Percentiles rank a stretch among this genome's conserved stretches.
phyloP scores from a whole-genome alignment of 352 stramenopile genomes.

The Pythium myriotylum region DNA sequence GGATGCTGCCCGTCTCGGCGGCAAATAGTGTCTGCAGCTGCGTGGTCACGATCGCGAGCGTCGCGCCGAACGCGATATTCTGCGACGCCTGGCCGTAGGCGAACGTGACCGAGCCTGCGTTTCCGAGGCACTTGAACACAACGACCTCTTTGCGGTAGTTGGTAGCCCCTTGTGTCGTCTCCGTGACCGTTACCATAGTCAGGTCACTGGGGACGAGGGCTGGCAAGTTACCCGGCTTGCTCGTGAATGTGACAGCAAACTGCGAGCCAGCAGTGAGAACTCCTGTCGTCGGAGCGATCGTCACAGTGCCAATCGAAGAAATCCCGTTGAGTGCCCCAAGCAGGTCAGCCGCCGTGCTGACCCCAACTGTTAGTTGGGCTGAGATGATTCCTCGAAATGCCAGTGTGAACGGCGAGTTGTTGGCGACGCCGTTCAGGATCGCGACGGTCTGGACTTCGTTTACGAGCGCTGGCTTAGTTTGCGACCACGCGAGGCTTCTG shows the following conservation, averaged over 20 bases:
- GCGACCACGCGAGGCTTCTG: slow-evolving; percentile 62
- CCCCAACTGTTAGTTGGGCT: slow-evolving; percentile 34
- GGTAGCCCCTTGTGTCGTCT: slow-evolving; percentile 38
- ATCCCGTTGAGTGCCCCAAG: slow-evolving; percentile 42
- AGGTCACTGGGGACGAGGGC: slow-evolving; percentile 27
- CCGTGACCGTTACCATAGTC: slow-evolving; percentile 29
- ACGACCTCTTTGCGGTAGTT: slow-evolving; percentile 72
- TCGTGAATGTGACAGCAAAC: slow-evolving; percentile 65
- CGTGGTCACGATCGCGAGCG: slow-evolving; percentile 37
- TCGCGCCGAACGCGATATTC: slow-evolving; percentile 30
- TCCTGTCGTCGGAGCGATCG: slow-evolving; percentile 35
- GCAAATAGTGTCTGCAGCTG: slow-evolving; percentile 51
- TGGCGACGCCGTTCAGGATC: slow-evolving; percentile 27
- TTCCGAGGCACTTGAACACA: slow-evolving; percentile 55
- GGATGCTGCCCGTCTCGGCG: slow-evolving; percentile 60
- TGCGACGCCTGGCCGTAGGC: slow-evolving; percentile 13
- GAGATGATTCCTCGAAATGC: slow-evolving; percentile 51
- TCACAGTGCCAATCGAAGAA: slow-evolving; percentile 44
- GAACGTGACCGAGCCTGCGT: slow-evolving; percentile 39
- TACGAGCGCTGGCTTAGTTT: slow-evolving; percentile 30
- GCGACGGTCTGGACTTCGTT: slow-evolving; percentile 53
- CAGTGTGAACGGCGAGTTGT: slow-evolving; percentile 44
- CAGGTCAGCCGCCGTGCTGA: slow-evolving; percentile 36
- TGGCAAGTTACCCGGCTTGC: slow-evolving; percentile 50
- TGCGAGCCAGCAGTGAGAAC: slow-evolving; percentile 18